These are phyloP conservation scores for Ceraceosorus guamensis DNA, from an alignment of 1,284 basidiomycete genomes.

Conservation along the genomic window DNA sequence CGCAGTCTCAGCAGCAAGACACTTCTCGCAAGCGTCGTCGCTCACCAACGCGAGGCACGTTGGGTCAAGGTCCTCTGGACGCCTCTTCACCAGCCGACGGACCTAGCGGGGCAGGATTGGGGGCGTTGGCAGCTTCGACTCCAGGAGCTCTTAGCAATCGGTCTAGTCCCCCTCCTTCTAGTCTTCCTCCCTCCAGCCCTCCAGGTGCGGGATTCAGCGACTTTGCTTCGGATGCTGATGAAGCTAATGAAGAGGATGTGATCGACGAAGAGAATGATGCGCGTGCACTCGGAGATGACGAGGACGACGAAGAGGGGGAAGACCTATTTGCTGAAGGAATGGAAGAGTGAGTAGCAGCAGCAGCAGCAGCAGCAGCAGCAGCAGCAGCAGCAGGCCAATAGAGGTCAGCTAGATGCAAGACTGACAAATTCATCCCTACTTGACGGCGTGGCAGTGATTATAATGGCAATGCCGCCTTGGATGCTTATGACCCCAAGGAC, in stretches of 20 bases:
- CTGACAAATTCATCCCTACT: not conserved
- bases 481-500: slow-evolving; percentile 72
- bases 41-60: slow-evolving; percentile 16
- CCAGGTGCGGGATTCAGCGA: slow-evolving; percentile 38
- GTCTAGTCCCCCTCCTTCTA: slow-evolving; percentile 28
- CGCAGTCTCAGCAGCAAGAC: slow-evolving; percentile 15
- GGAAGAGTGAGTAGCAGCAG: slow-evolving; percentile 59
- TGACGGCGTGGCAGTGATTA: slow-evolving; percentile 65
- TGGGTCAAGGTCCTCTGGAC: slow-evolving; percentile 22
- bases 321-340: slow-evolving; percentile 79
- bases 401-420: slow-evolving; percentile 3
- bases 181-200: slow-evolving; percentile 41
- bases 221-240: slow-evolving; percentile 32
- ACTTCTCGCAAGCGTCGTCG: slow-evolving; percentile 29
- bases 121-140: slow-evolving; percentile 23
- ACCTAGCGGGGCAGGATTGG: slow-evolving; percentile 20
- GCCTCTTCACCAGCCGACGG: slow-evolving; percentile 21
- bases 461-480: slow-evolving; percentile 69
- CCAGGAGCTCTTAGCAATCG: slow-evolving; percentile 5
- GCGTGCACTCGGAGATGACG: slow-evolving; percentile 52
- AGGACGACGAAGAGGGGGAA: slow-evolving; percentile 76
- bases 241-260: slow-evolving; percentile 20
- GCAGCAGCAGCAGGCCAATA: slow-evolving; percentile 40
- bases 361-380: slow-evolving; percentile 5
- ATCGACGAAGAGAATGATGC: slow-evolving; percentile 44